Evolutionary conservation across 139 green algal species (phyloP).

Genomic region (Haematococcus lacustris): DNA sequence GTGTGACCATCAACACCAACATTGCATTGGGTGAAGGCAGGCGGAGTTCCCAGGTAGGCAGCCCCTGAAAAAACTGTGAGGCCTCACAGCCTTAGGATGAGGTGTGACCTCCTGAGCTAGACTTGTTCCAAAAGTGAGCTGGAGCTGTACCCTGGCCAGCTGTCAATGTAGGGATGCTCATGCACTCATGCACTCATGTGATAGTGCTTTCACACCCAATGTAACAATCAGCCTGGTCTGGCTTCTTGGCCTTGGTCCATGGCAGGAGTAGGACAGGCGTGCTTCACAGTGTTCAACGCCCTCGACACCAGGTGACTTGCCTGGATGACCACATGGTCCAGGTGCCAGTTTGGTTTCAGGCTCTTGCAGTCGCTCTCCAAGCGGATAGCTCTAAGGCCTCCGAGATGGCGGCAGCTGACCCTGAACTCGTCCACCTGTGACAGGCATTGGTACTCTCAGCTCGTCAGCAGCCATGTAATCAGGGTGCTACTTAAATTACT

Average conservation of each 20-base stretch:
- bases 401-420: slow-evolving; percentile 22
- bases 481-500: not conserved
- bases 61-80: not conserved
- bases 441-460: not conserved
- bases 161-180: too few relatives aligned
- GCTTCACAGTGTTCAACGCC: not conserved
- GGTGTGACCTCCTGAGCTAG: not conserved
- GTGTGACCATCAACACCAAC: not conserved
- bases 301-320: not conserved
- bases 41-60: not conserved
- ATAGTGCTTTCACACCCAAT: too few relatives aligned
- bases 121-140: too few relatives aligned
- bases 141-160: too few relatives aligned
- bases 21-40: not conserved
- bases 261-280: not conserved
- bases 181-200: too few relatives aligned
- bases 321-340: slow-evolving; percentile 21
- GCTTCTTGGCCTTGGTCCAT: too few relatives aligned
- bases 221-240: too few relatives aligned
- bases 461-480: not conserved
- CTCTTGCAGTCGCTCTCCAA: slow-evolving; percentile 28
- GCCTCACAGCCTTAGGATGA: not conserved
- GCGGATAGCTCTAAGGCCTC: slow-evolving; percentile 15
- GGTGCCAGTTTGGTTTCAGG: slow-evolving; percentile 36
- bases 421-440: slow-evolving; percentile 24